Evolutionary conservation across 2,329 filamentous ascomycete species (phyloP).

Genomic region (Cercospora citrullina): DNA sequence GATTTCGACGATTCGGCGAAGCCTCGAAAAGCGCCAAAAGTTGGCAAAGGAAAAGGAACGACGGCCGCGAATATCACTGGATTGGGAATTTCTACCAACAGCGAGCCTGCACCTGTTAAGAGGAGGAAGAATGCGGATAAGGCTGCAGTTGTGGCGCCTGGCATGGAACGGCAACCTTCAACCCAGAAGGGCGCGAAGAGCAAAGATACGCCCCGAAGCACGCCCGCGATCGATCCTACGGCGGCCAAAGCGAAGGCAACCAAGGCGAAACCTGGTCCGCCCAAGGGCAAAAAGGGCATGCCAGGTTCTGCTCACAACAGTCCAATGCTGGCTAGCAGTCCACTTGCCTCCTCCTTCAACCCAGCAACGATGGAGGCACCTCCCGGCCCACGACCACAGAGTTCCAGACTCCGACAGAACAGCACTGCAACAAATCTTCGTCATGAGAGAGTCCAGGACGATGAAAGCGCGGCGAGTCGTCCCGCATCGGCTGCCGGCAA

Average conservation of each 20-base stretch:
- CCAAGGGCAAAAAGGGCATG: slow-evolving; percentile 75
- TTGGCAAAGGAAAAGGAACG: slow-evolving; percentile 64
- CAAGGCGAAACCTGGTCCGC: slow-evolving; percentile 64
- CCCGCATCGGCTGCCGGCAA: slow-evolving; percentile 32
- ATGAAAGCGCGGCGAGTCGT: slow-evolving; percentile 42
- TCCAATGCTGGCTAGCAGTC: slow-evolving; percentile 50
- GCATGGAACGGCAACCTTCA: slow-evolving; percentile 69
- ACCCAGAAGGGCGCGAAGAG: slow-evolving; percentile 37
- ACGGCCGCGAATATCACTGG: slow-evolving; percentile 48
- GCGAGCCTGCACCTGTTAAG: slow-evolving; percentile 67
- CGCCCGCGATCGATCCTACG: slow-evolving; percentile 62
- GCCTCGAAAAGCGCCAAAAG: slow-evolving; percentile 63
- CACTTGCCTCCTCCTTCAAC: slow-evolving; percentile 51
- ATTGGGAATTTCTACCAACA: slow-evolving; percentile 64
- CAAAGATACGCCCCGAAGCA: slow-evolving; percentile 65
- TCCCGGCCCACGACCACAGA: slow-evolving; percentile 62
- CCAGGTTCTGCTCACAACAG: slow-evolving; percentile 41
- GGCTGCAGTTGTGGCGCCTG: slow-evolving; percentile 43
- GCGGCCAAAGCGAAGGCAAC: slow-evolving; percentile 75
- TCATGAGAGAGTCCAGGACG: slow-evolving; percentile 41
- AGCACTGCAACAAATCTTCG: slow-evolving; percentile 56
- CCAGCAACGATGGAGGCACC: slow-evolving; percentile 75
- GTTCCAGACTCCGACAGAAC: slow-evolving; percentile 73
- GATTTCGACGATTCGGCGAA: slow-evolving; percentile 69
- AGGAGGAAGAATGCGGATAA: slow-evolving; percentile 84